These are phyloP conservation scores for Salvia splendens DNA, from an alignment of 257 asterid genomes.

Conservation along the genomic window DNA sequence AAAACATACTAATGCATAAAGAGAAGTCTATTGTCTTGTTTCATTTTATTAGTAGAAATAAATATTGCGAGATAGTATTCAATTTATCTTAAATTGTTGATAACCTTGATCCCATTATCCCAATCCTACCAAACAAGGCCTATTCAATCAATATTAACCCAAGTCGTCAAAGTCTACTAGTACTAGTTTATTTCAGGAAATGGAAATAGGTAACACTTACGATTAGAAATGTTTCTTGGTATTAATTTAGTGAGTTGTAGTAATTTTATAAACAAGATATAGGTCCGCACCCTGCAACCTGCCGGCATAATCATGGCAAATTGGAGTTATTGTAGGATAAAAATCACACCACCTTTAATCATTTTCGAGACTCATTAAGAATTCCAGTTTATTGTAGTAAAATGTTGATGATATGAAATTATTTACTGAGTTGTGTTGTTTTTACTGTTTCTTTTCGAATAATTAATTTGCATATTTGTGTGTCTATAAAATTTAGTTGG, in stretches of 20 bases:
- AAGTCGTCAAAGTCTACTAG: too few species aligned
- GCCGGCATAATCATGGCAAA: conserved; percentile 38
- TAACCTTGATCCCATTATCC: conserved; percentile 2
- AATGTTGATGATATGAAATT: too few species aligned
- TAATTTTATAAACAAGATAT: conserved; percentile 12
- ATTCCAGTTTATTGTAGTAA: not conserved
- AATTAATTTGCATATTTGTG: conserved; percentile 6
- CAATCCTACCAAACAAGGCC: not conserved
- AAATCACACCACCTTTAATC: conserved; percentile 22
- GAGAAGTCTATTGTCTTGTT: too few species aligned
- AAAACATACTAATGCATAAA: too few species aligned
- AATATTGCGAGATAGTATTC: not conserved
- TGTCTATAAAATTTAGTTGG: conserved; percentile 44
- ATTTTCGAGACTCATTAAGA: not conserved
- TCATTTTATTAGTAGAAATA: not conserved
- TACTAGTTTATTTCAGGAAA: conserved; percentile 10
- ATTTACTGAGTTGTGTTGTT: too few species aligned
- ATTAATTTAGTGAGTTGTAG: not conserved
- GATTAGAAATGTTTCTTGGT: conserved; percentile 18
- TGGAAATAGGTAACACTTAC: conserved; percentile 3
- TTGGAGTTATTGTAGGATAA: not conserved
- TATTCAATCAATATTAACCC: not conserved
- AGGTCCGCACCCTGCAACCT: conserved; percentile 33
- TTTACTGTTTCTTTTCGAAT: not conserved
- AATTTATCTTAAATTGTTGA: not conserved